Evolutionary conservation across 768 basidiomycete species (phyloP).

Genomic region (Chiua virens): DNA sequence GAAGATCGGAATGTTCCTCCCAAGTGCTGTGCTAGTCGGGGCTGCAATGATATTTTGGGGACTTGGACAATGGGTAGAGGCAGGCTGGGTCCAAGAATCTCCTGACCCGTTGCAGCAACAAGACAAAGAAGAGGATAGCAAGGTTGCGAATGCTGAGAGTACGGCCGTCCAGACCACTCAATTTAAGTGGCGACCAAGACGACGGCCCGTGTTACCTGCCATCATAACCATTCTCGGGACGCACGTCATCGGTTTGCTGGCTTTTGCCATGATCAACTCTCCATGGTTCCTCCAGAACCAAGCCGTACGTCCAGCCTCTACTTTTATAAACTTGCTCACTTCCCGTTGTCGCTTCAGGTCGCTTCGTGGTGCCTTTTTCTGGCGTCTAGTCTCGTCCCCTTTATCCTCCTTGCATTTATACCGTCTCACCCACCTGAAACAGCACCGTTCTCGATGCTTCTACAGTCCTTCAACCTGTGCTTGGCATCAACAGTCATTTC

Average conservation of each 20-base stretch:
- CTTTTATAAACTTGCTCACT: neutral
- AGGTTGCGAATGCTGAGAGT: neutral
- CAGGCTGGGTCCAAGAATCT: conserved; percentile 48
- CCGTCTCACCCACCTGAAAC: conserved; percentile 23
- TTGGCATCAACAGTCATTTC: conserved; percentile 84
- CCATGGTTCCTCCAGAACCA: conserved; percentile 43
- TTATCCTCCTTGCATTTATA: conserved; percentile 31
- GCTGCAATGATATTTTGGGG: conserved; percentile 86
- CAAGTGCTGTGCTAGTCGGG: conserved; percentile 82
- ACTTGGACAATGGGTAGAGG: conserved; percentile 67
- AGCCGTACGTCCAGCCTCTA: conserved; percentile 35
- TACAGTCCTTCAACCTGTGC: conserved; percentile 79
- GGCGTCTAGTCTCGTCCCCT: conserved; percentile 32
- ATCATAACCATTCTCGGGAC: conserved; percentile 55
- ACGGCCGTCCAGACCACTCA: neutral
- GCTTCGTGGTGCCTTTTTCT: conserved; percentile 34
- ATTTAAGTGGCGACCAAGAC: conserved; percentile 28
- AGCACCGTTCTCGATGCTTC: conserved; percentile 46
- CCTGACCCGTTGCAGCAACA: neutral
- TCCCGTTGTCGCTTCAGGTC: conserved; percentile 20
- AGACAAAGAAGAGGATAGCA: conserved; percentile 11
- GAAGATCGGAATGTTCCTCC: conserved; percentile 89
- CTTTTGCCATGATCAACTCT: conserved; percentile 51
- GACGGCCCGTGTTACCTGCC: conserved; percentile 53
- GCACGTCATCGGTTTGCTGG: conserved; percentile 51